Evolutionary conservation across 306 rosid genomes (phyloP).

Genomic region (Heteromeles arbutifolia): DNA sequence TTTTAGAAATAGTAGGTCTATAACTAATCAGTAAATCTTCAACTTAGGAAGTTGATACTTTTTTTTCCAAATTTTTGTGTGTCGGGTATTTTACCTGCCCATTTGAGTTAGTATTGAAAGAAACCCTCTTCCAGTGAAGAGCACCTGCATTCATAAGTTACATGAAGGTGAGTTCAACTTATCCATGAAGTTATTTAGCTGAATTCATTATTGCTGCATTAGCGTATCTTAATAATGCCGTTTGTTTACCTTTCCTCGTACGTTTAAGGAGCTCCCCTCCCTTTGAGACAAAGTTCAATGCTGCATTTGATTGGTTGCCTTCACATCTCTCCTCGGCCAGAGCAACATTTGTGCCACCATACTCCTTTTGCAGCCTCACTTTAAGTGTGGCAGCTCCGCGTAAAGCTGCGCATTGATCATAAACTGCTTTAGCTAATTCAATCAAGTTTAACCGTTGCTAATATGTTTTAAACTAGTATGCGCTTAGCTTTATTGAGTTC

Average conservation of each 20-base stretch:
- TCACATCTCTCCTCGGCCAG: constrained; percentile 57
- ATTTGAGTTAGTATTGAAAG: constrained; percentile 67
- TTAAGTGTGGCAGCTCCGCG: constrained; percentile 80
- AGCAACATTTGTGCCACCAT: constrained; percentile 50
- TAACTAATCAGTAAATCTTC: not conserved
- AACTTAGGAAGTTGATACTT: too few species aligned
- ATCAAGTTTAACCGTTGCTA: not conserved
- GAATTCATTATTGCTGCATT: not conserved
- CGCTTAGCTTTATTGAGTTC: not conserved
- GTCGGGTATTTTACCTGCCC: constrained; percentile 59
- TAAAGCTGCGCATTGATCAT: constrained; percentile 39
- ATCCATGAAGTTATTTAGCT: not conserved
- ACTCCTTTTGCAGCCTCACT: constrained; percentile 61
- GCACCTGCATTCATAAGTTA: constrained; percentile 53
- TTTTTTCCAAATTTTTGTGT: not conserved
- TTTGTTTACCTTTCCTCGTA: constrained; percentile 77
- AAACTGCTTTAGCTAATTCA: not conserved
- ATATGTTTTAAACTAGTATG: not conserved
- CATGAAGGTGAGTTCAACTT: constrained; percentile 8
- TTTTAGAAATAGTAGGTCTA: not conserved
- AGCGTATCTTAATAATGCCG: not conserved
- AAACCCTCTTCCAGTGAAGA: constrained; percentile 95
- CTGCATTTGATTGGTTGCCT: constrained; percentile 49
- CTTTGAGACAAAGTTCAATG: constrained; percentile 54
- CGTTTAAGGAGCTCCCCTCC: constrained; percentile 95